Percentiles rank a stretch among this genome's conserved stretches.
These are phyloP conservation scores for Infundibulicybe gibba DNA, from an alignment of 768 basidiomycete species.

Conservation along the genomic window DNA sequence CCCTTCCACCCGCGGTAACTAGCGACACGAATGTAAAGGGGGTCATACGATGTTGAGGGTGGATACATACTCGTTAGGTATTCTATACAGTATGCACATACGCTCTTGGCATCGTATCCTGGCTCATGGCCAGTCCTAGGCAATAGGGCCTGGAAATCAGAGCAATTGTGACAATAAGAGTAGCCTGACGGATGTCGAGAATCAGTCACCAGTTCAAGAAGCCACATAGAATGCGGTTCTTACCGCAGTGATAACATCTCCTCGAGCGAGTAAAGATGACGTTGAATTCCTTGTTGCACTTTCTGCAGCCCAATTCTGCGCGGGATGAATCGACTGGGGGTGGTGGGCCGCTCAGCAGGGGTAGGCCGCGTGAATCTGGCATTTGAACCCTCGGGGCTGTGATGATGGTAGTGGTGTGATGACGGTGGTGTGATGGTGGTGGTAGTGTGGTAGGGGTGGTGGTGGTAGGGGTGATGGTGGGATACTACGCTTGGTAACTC, in stretches of 20 bases:
- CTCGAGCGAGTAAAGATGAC: slow-evolving; percentile 60
- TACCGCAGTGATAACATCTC: slow-evolving; percentile 76
- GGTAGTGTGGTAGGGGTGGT: neutral
- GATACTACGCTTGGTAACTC: neutral
- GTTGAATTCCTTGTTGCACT: slow-evolving; percentile 73
- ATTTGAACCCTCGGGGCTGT: slow-evolving; percentile 1
- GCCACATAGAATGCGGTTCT: neutral
- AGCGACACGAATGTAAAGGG: slow-evolving; percentile 4
- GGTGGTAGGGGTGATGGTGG: neutral
- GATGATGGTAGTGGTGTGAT: neutral
- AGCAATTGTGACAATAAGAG: slow-evolving; percentile 68
- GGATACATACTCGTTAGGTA: slow-evolving; percentile 52
- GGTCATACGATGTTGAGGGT: slow-evolving; percentile 2
- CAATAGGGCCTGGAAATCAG: slow-evolving; percentile 76
- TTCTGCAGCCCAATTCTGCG: slow-evolving; percentile 47
- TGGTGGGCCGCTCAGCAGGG: slow-evolving; percentile 68
- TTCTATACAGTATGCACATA: slow-evolving; percentile 77
- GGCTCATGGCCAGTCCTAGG: slow-evolving; percentile 49
- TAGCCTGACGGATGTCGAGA: slow-evolving; percentile 43
- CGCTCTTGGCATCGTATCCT: slow-evolving; percentile 63
- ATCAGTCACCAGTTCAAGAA: slow-evolving; percentile 3
- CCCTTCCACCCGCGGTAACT: slow-evolving; percentile 71
- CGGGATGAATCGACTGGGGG: slow-evolving; percentile 28
- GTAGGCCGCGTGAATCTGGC: slow-evolving; percentile 47
- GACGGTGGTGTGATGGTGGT: neutral